Base-by-base conservation (phyloP, 257 asterid species). In the Nicotiana undulata region DNA sequence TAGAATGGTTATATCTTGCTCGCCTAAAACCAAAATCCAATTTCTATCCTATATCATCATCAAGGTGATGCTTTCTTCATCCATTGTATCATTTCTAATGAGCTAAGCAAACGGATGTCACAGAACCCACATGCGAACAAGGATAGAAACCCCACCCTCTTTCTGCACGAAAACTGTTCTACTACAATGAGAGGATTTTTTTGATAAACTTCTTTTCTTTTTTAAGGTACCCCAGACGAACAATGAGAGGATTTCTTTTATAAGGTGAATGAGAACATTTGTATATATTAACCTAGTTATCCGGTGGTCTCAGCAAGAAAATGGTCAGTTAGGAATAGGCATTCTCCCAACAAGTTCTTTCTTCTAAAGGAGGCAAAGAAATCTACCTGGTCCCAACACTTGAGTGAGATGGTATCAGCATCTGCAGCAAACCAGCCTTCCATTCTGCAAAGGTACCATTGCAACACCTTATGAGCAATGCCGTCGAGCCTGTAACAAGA, bases 401-500 rank as follows among this genome's bases (percentile, higher is more conserved):
- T 89, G 70, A 92, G 92, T 63, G 99, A 94, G 78, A 96, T 96
- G 74, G 98, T 91, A 58, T 96, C 99, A 12, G 97, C 94, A 90
- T 96, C 99, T 17, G 99, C 97, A 79, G 99, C 98, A 90, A 95
- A 95, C 97, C 96, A 95, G 74, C 98, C 97, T 79, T 95, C 98
- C 98, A 95, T 91, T 91, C 98, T 88, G 90, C 98, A 95, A 59
- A 95, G 95, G 86, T 93, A 95, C 98, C 98, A 95, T 51, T 95
- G 98, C 85, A 95, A 85, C 86, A 93, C 98, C 89, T 93, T 92
- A 81, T 92, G 89, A 40, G 82, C 89, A 77, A 89, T 87, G 52
- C 98, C 97, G 83, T 93, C 94, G 90, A 93, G 87, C 91, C 97
- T 93, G 88, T 44, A 85, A 78, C 75, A 59, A 26, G 55, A 64